Base-by-base conservation (phyloP, 2,329 filamentous ascomycete species). In the Fusarium transvaalense region DNA sequence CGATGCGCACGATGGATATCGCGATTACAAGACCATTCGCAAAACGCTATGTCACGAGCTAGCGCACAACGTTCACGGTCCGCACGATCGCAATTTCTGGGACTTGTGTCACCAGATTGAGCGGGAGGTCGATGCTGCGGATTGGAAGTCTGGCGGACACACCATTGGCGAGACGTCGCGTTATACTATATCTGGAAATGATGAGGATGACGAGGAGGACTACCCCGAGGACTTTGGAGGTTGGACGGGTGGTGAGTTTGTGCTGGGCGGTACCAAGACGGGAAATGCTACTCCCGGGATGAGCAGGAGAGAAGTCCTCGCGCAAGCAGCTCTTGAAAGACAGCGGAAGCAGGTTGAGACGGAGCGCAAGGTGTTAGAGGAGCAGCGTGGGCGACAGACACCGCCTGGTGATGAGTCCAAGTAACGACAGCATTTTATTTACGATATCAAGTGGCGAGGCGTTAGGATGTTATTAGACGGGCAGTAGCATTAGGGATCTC, bases 31-130 rank as follows among this genome's bases (percentile, higher is more conserved):
- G 73, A 94, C 91, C 0, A 97, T 99, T 48, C 88, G 96, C 52
- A 92, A 92, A 72, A 98, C 96, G 45, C 83, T 99, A 14, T 98
- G 95, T 76, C 96, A 99, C 81, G 96, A 99, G 82, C 84, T 99
- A 19, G 91, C 94, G 69, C 96, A 99, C 79, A 97, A 97, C 74
- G 92, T 97, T 12, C 91, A 91, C 80, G 85, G 91, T 0, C 88
- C 91, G 0, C 96, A 99, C 78, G 94, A 98, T 78, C 84, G 88
- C 19, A 82, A 92, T 46, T 99, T 99, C 76, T 98, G 96, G 95
- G 88, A 93, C 54, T 78, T 99, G 73, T 97, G 92, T 71, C 90
- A 89, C 71, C 86, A 91, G 82, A 97, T 97, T 74, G 94, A 98
- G 83, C 85, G 86, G 51, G 95, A 97, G 82, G 95, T 97, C 5